Conservation (phyloP, 1,139 yeast species). For the Geotrichum bryndzae region DNA sequence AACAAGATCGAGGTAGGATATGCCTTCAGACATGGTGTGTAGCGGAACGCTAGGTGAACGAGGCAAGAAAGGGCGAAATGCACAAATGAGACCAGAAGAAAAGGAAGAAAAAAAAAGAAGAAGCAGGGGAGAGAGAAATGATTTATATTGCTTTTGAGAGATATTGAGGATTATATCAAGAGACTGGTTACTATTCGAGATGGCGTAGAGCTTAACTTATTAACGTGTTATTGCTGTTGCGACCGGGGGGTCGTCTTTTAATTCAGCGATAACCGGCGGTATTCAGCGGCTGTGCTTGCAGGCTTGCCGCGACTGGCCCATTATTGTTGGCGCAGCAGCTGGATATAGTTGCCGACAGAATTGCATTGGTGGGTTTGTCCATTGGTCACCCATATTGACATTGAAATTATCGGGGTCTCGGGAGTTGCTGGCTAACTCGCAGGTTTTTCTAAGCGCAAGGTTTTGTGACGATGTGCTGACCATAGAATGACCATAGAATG, state of each 20-base stretch:
- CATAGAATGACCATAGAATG: no score
- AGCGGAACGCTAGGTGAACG: background rate
- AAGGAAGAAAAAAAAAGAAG: background rate
- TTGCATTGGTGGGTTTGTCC: no score
- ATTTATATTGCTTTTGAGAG: background rate
- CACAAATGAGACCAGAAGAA: background rate
- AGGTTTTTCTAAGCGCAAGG: no score
- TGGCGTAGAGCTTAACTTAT: background rate
- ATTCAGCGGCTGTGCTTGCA: no score
- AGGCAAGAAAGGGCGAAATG: background rate
- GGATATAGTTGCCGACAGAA: no score
- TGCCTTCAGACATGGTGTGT: constrained; percentile 12
- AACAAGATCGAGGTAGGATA: constrained; percentile 53
- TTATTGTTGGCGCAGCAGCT: no score
- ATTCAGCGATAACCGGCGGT: background rate
- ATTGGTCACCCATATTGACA: no score
- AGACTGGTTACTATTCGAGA: background rate
- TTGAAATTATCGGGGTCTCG: no score
- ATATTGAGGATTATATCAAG: no score
- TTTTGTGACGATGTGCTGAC: no score
- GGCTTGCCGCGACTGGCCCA: no score
- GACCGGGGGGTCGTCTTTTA: background rate
- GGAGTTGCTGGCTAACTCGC: no score
- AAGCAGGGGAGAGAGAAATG: background rate
- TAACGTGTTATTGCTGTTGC: background rate